Evolutionary conservation across 192 early-diverging fungal species (phyloP), one percentile per base, ranked within the genome.

Genomic region (Podila horticola): DNA sequence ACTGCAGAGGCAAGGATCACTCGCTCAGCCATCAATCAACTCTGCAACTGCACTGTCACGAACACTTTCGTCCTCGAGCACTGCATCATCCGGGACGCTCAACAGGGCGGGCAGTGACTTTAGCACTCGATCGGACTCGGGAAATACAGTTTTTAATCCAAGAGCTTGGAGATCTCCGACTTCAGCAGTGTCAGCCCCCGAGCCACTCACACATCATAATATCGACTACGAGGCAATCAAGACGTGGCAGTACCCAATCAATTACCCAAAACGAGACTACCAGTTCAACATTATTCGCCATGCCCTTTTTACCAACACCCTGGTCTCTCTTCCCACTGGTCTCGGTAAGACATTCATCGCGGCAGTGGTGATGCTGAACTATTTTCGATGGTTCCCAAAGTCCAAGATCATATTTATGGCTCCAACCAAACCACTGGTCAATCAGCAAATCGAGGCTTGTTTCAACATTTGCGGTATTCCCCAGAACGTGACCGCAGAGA

Each of bases 291-390:
- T 97, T 38, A 92, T 96, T 33, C 86, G 90, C 55, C 86, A 85
- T 2, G 91, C 92, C 4, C 82, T 98, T 33, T 91, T 92, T 58
- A 84, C 88, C 62, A 98, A 98, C 74, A 97, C 95, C 20, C 85
- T 98, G 15, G 95, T 97, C 5, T 90, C 94, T 8, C 84, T 97
- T 31, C 92, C 92, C 0, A 95, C 92, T 0, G 95, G 95, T 58
- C 87, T 97, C 63, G 97, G 97, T 58, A 98, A 98, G 82, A 98
- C 97, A 2, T 91, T 98, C 70, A 95, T 98, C 76, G 97, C 97
- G 1, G 95, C 95, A 7, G 97, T 98, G 0, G 93, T 97, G 1
- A 97, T 98, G 94, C 91, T 85, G 49, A 97, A 97, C 72, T 91
- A 92, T 75, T 93, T 89, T 64, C 91, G 94, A 19, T 98, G 97